Evolutionary conservation across 2,329 filamentous ascomycete species (phyloP).

Genomic region (Phialocephala subalpina): DNA sequence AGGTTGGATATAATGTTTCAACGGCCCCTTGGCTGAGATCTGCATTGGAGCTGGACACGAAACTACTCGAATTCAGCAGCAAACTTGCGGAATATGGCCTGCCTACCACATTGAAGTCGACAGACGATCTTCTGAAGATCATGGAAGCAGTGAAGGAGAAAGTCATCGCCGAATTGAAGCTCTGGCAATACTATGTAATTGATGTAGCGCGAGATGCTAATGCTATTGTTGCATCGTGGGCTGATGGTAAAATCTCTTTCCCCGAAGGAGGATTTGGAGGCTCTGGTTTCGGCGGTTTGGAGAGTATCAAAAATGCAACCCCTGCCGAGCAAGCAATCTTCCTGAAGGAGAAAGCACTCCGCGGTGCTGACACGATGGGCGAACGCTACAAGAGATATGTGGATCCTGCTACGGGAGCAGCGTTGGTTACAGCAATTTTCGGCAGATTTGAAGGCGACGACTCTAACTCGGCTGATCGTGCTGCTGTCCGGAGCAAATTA

Average conservation of each 20-base stretch:
- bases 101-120: constrained; percentile 74
- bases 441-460: constrained; percentile 70
- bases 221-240: constrained; percentile 77
- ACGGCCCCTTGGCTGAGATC: constrained; percentile 83
- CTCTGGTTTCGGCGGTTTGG: constrained; percentile 56
- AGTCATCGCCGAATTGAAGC: constrained; percentile 77
- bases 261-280: constrained; percentile 60
- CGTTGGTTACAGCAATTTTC: constrained; percentile 70
- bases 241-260: constrained; percentile 62
- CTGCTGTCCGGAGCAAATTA: constrained; percentile 62
- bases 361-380: constrained; percentile 77
- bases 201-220: constrained; percentile 78
- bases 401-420: constrained; percentile 74
- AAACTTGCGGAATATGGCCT: constrained; percentile 73
- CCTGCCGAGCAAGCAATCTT: constrained; percentile 65
- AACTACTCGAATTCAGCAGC: constrained; percentile 70
- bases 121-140: constrained; percentile 78
- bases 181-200: constrained; percentile 95
- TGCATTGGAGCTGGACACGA: constrained; percentile 80
- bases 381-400: constrained; percentile 79
- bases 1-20: constrained; percentile 91
- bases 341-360: constrained; percentile 70
- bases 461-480: constrained; percentile 56
- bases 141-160: constrained; percentile 86
- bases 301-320: constrained; percentile 60